Conservation (phyloP, 768 basidiomycete genomes). For the Trametes elegans region DNA sequence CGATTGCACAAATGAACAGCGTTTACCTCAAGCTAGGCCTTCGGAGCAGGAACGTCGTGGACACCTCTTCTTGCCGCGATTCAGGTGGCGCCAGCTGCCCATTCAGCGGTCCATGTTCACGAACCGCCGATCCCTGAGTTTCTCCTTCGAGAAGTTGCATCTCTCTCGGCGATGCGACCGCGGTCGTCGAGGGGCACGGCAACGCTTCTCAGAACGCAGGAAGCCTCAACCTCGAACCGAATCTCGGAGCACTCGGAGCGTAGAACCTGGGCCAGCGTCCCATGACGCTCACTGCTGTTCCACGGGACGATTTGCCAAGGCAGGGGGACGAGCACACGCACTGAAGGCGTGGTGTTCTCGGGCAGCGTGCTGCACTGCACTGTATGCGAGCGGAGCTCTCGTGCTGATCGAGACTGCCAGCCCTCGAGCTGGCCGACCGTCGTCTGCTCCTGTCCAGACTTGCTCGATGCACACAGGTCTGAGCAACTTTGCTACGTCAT, state of each 20-base stretch:
- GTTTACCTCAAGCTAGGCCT: neutral
- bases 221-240: neutral
- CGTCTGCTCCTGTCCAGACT: no score
- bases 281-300: slow-evolving; percentile 8
- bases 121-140: slow-evolving; percentile 1
- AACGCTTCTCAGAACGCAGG: no score
- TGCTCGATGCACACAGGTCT: neutral
- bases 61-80: neutral
- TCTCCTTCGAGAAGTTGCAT: neutral
- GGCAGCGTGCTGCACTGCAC: neutral
- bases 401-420: slow-evolving; percentile 2
- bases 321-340: neutral
- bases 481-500: slow-evolving; percentile 11
- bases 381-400: slow-evolving; percentile 5
- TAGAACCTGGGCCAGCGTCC: slow-evolving; percentile 4
- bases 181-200: no score
- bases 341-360: neutral
- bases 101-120: neutral
- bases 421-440: no score
- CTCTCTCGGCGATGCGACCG: no score
- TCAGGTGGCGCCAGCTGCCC: neutral
- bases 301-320: slow-evolving; percentile 9
- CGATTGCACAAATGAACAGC: neutral
- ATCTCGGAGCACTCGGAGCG: slow-evolving; percentile 2
- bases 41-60: neutral